Percentiles rank a stretch among this genome's conserved stretches.
These are phyloP conservation scores for Cudoniella acicularis DNA, from an alignment of 495 filamentous ascomycete species.

Conservation along the genomic window DNA sequence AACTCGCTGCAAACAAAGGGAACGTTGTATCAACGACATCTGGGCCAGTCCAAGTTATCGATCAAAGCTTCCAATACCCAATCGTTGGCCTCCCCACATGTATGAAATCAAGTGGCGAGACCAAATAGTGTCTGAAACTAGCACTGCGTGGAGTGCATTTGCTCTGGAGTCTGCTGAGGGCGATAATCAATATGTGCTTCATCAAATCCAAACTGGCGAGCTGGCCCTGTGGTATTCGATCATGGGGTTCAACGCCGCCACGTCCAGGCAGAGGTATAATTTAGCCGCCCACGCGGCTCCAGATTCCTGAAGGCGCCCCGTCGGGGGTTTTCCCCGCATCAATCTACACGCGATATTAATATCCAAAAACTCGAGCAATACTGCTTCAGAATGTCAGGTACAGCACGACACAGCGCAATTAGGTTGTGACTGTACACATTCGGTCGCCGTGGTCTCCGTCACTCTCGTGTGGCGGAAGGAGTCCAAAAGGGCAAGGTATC, in stretches of 20 bases:
- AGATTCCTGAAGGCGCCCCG: not conserved
- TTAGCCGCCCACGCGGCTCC: slow-evolving; percentile 4
- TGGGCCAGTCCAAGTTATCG: too few species aligned
- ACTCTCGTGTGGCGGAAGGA: not conserved
- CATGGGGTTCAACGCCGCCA: not conserved
- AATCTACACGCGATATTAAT: slow-evolving; percentile 7
- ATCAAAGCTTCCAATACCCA: too few species aligned
- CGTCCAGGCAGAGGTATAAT: not conserved
- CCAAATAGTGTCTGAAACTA: not conserved
- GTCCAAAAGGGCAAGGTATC: not conserved
- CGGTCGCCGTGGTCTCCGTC: too few species aligned
- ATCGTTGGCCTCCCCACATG: too few species aligned
- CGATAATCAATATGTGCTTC: not conserved
- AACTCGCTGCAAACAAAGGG: not conserved
- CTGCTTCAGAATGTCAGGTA: not conserved
- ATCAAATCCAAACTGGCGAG: not conserved
- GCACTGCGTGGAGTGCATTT: not conserved
- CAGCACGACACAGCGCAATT: not conserved
- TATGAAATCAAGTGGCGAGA: not conserved
- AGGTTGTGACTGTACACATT: not conserved
- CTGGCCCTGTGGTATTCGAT: not conserved
- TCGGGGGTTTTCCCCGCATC: slow-evolving; percentile 4
- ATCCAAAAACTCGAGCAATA: not conserved
- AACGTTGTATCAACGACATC: not conserved
- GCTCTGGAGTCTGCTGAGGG: not conserved